Base-by-base conservation (phyloP, 78 protist genomes). In the Dictyostelium capitatum region DNA sequence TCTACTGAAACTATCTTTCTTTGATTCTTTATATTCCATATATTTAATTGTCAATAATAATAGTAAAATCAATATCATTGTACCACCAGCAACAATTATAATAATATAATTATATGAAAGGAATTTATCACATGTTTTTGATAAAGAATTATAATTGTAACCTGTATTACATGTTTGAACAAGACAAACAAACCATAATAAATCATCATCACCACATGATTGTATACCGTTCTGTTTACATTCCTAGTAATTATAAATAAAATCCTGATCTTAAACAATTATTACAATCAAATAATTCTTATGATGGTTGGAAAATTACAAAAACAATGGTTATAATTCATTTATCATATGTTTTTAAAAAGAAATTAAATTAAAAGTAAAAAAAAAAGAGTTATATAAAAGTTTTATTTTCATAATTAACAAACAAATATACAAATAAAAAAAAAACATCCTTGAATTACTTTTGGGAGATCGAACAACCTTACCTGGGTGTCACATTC, bases 11-110 rank as follows among this genome's bases (percentile, higher is more conserved):
- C 43, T 43, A 20, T 32, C 48, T 20, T 9, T 56, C 15, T 62
- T 62, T 7, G 37, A n/a, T 8, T 80, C 85, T 47, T 64, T 74
- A 3, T 64, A n/a, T 28, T 87, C 92, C 17, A 20, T n/a, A 28
- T 77, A 77, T 59, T 87, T 87, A 47, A n/a, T n/a, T n/a, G n/a
- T n/a, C n/a, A n/a, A n/a, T n/a, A n/a, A n/a, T n/a, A n/a, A 87
- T 65, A 30, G 7, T 0, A 46, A 19, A 28, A 87, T 59, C 2
- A 87, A 47, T 1, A 20, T 5, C 83, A 87, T 74, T 7, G 92
- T 87, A 11, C 77, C 92, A 59, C 92, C 92, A 3, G 92, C 92
- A 46, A 87, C 92, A 64, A 87, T 87, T 78, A 87, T 87, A 50
- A 87, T 69, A 37, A 87, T 87, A 70, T 87, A 87, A 46, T 87